phyloP scores from a whole-genome alignment of 2,329 filamentous ascomycete genomes.

The Tolypocladium inflatum region DNA sequence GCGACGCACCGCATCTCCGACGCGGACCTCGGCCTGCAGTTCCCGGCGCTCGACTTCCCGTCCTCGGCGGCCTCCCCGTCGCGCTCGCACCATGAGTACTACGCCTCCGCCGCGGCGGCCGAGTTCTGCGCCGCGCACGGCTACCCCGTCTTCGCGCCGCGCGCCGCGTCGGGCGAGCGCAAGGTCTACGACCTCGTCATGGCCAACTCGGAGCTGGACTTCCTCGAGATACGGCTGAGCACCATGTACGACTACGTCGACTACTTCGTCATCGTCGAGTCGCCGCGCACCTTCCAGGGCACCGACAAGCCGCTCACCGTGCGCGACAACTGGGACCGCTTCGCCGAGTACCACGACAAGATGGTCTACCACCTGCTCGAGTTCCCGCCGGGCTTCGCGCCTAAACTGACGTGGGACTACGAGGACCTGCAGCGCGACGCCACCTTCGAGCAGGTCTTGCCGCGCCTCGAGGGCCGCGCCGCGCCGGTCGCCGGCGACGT shows the following conservation, averaged over 20 bases:
- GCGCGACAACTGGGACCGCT: constrained; percentile 41
- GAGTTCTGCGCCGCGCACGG: constrained; percentile 22
- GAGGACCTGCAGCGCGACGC: constrained; percentile 46
- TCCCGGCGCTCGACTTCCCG: background rate
- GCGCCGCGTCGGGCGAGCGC: constrained; percentile 12
- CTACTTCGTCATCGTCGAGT: constrained; percentile 57
- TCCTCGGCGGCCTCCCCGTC: background rate
- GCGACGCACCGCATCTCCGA: background rate
- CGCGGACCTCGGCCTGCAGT: background rate
- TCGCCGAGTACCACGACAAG: constrained; percentile 44
- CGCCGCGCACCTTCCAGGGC: constrained; percentile 47
- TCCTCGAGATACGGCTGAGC: constrained; percentile 54
- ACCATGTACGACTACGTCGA: constrained; percentile 49
- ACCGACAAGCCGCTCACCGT: constrained; percentile 44
- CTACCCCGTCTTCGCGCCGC: constrained; percentile 18
- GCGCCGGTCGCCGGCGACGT: constrained; percentile 41
- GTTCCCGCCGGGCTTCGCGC: constrained; percentile 30
- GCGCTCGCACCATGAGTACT: background rate
- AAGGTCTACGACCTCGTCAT: constrained; percentile 46
- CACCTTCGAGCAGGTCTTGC: constrained; percentile 47
- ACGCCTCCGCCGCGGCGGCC: constrained; percentile 3
- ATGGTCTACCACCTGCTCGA: constrained; percentile 50
- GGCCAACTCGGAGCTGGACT: constrained; percentile 55
- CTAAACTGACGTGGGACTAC: constrained; percentile 33
- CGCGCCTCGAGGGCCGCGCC: constrained; percentile 29